Base-by-base conservation (phyloP, 805 yeast genomes). In the Candida silvatica region DNA sequence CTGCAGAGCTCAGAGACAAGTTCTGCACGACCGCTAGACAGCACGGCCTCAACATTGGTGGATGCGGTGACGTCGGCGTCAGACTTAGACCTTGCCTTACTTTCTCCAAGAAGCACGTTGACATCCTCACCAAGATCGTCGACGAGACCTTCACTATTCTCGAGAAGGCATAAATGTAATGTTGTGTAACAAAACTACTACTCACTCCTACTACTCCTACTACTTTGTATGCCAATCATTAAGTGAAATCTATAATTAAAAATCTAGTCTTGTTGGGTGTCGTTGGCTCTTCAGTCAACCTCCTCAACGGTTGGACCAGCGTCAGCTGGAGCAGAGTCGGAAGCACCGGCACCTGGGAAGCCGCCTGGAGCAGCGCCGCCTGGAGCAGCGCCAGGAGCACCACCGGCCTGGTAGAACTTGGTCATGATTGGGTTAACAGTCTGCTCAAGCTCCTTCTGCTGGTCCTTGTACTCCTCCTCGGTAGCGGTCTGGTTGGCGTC, bases 341-440 rank as follows among this genome's bases (percentile, higher is more conserved):
- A 64, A 49, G 67, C 61, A 42, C 64, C 56, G 18, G 58, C 59
- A 51, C 62, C 62, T 43, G 57, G 56, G 51, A 45, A 46, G 62
- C 69, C 77, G 54, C 79, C 81, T 49, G 70, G 64, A 59, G 46
- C 48, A 58, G 43, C 72, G 15, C 36, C 36, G n/a, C n/a, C n/a
- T 17, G 32, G 32, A 29, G 32, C 32, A 14, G 32, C 68, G 43
- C 67, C 70, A 55, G 86, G 87, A 52, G 80, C 81, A 63, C 86
- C 94, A 62, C 87, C 94, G 49, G 80, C 87, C 66, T 84, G 92
- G 80, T 90, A 90, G 75, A 92, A 86, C 76, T 88, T 86, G 63
- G 86, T 76, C 86, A 88, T 81, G 68, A 88, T 85, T 64, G 97
- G 97, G 76, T 88, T 88, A 50, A 95, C 95, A 66, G 80, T 72